phyloP scores from a whole-genome alignment of 1,284 basidiomycete genomes.

The Ceratobasidium sp. region DNA sequence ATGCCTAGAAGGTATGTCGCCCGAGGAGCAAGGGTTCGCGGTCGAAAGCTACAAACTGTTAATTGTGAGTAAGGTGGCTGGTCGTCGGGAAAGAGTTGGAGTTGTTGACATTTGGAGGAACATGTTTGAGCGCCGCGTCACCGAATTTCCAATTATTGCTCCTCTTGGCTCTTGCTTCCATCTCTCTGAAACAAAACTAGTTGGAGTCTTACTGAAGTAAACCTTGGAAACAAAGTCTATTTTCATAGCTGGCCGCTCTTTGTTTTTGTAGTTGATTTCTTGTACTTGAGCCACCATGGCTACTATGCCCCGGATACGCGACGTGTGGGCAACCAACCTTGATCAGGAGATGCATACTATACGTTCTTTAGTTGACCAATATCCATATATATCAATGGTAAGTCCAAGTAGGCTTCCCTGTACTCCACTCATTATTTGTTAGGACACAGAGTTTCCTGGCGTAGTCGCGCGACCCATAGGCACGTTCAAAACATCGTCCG shows the following conservation, averaged over 20 bases:
- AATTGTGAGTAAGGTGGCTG: not conserved
- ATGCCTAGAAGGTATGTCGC: no score
- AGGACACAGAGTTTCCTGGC: conserved; percentile 99
- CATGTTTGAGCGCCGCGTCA: conserved; percentile 19
- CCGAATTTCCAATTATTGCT: conserved; percentile 18
- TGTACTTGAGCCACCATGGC: not conserved
- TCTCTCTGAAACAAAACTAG: not conserved
- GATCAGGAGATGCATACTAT: conserved; percentile 92
- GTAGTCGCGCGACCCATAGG: conserved; percentile 98
- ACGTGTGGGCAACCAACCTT: conserved; percentile 96
- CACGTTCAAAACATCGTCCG: conserved; percentile 94
- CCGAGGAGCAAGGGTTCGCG: no score
- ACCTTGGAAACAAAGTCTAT: not conserved
- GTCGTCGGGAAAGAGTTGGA: not conserved
- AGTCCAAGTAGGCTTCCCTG: conserved; percentile 51
- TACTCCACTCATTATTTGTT: conserved; percentile 50
- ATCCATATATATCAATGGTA: conserved; percentile 97
- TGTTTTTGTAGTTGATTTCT: not conserved
- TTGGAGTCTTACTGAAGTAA: not conserved
- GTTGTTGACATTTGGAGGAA: conserved; percentile 1
- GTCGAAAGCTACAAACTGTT: no score
- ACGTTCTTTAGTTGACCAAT: conserved; percentile 87
- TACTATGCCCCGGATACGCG: conserved; percentile 68
- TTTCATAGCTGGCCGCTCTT: no score
- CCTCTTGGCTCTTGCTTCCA: conserved; percentile 3